Evolutionary conservation across 345 rosid species (phyloP).

Genomic region (Pugionium cornutum): DNA sequence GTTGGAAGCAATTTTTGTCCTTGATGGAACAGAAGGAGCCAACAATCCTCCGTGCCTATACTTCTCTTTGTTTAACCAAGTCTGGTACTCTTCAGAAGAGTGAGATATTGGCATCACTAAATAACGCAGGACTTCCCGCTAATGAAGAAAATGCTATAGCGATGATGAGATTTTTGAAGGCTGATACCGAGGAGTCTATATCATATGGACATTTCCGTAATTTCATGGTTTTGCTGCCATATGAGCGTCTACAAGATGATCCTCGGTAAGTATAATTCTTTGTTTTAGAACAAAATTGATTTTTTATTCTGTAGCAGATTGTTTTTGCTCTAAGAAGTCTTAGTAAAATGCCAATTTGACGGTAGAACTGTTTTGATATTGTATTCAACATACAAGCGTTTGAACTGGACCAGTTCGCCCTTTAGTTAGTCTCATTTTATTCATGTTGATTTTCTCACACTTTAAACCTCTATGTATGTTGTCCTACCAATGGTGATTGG

Average conservation of each 20-base stretch:
- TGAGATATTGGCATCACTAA: conserved; percentile 85
- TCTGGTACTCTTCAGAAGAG: conserved; percentile 97
- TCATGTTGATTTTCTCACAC: conserved; percentile 1
- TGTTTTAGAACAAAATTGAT: conserved; percentile 3
- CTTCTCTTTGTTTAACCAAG: conserved; percentile 88
- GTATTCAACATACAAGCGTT: too few relatives aligned
- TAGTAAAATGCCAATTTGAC: background rate
- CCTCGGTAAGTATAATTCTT: conserved; percentile 65
- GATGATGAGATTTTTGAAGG: conserved; percentile 93
- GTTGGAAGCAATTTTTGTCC: conserved; percentile 96
- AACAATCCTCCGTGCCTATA: conserved; percentile 94
- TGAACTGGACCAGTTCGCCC: conserved; percentile 5
- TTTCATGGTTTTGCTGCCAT: conserved; percentile 93
- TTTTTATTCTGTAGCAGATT: conserved; percentile 6
- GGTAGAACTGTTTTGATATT: conserved; percentile 10
- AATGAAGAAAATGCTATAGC: conserved; percentile 95
- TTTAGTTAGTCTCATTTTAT: background rate
- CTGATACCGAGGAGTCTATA: conserved; percentile 86
- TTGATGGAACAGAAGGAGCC: conserved; percentile 99
- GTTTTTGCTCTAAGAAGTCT: background rate
- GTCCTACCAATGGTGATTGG: conserved; percentile 18
- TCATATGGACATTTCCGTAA: conserved; percentile 96
- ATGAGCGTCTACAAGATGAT: conserved; percentile 91
- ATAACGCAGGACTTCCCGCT: conserved; percentile 92
- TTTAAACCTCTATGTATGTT: background rate